Percentiles rank a stretch among this genome's conserved stretches.
phyloP scores from a whole-genome alignment of 768 basidiomycete genomes.

The Inosperma sp. region DNA sequence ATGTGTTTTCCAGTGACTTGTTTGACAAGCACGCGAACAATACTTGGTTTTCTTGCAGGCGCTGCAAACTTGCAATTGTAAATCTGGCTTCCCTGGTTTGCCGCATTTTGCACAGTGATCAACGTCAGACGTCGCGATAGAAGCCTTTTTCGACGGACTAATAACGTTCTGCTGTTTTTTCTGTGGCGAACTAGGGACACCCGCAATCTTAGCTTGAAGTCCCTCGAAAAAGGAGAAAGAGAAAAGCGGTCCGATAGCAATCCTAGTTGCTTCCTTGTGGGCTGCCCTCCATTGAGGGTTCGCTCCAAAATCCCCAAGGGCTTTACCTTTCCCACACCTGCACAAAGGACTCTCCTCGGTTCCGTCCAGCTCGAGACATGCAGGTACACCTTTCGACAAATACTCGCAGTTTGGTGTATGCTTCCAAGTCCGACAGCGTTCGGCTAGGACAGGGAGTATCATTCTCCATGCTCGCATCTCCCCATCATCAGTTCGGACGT shows the following conservation, averaged over 20 bases:
- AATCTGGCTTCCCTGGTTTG: not conserved
- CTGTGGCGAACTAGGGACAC: too few relatives aligned
- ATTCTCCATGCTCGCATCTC: constrained; percentile 46
- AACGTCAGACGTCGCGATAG: not conserved
- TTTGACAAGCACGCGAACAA: not conserved
- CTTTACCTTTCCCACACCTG: constrained; percentile 45
- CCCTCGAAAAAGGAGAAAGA: constrained; percentile 44
- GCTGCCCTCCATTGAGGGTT: constrained; percentile 33
- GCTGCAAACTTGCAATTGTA: not conserved
- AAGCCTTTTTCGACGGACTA: not conserved
- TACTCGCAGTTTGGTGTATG: constrained; percentile 49
- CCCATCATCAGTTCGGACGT: constrained; percentile 14
- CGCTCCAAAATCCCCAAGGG: constrained; percentile 32
- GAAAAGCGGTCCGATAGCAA: constrained; percentile 50
- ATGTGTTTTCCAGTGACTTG: not conserved
- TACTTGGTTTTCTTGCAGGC: not conserved
- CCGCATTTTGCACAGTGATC: not conserved
- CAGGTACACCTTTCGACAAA: constrained; percentile 32
- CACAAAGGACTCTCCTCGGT: constrained; percentile 39
- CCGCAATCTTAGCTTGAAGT: not conserved
- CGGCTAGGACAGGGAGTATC: constrained; percentile 45
- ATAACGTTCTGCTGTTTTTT: too few relatives aligned
- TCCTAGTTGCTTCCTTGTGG: constrained; percentile 40
- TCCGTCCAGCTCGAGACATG: not conserved
- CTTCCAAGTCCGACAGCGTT: constrained; percentile 49